These are phyloP conservation scores for Claviceps sp. DNA, from an alignment of 2,329 filamentous ascomycete species.

Conservation along the genomic window DNA sequence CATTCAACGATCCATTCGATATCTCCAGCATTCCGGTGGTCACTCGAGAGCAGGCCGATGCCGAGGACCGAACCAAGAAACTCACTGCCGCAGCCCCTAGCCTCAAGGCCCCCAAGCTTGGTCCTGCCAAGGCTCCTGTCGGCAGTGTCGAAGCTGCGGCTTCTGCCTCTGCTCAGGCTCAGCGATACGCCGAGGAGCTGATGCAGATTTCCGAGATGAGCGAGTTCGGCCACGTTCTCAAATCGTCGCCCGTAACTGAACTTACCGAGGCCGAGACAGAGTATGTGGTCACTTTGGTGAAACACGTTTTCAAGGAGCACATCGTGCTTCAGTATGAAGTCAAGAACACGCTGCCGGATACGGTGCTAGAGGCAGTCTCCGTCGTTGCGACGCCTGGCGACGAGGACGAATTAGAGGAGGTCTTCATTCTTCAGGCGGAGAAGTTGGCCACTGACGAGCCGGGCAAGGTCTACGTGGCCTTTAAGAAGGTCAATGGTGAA, in stretches of 20 bases:
- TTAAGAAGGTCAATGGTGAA: slow-evolving; percentile 70
- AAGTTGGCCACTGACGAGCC: slow-evolving; percentile 74
- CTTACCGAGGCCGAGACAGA: slow-evolving; percentile 96
- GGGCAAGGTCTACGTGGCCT: slow-evolving; percentile 88
- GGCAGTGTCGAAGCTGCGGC: slow-evolving; percentile 62
- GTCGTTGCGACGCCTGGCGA: slow-evolving; percentile 68
- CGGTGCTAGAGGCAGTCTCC: slow-evolving; percentile 79
- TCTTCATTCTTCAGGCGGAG: slow-evolving; percentile 84
- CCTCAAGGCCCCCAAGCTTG: slow-evolving; percentile 79
- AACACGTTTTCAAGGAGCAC: slow-evolving; percentile 97
- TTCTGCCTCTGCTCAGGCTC: slow-evolving; percentile 64
- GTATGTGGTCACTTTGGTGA: slow-evolving; percentile 85
- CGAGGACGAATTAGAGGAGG: slow-evolving; percentile 74
- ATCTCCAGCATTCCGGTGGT: slow-evolving; percentile 84
- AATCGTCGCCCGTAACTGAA: slow-evolving; percentile 74
- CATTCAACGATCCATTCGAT: slow-evolving; percentile 78
- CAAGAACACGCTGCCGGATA: slow-evolving; percentile 91
- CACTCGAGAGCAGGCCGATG: slow-evolving; percentile 87
- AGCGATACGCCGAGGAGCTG: slow-evolving; percentile 81
- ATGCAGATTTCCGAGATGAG: slow-evolving; percentile 83
- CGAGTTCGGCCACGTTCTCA: slow-evolving; percentile 79
- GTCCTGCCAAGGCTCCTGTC: slow-evolving; percentile 57
- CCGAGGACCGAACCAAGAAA: slow-evolving; percentile 94
- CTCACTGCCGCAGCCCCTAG: slow-evolving; percentile 84
- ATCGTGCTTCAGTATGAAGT: slow-evolving; percentile 93